Evolutionary conservation across 2,329 filamentous ascomycete genomes (phyloP).

Genomic region (Geoglossum cookeanum): DNA sequence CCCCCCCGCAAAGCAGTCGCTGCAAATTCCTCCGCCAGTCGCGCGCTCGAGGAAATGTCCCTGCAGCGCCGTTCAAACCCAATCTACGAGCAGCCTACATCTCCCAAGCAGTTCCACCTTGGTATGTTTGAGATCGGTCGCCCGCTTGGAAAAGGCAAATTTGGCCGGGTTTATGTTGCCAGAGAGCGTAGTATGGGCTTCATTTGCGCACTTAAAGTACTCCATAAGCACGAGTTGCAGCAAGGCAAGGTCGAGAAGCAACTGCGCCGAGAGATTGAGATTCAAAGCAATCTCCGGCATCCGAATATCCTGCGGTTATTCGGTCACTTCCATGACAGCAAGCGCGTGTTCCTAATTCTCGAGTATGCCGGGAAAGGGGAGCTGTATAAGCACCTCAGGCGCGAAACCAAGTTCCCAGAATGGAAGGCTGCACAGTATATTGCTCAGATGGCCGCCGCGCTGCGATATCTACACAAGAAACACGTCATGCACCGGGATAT

Average conservation of each 20-base stretch:
- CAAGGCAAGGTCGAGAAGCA: slow-evolving; percentile 73
- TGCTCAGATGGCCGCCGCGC: slow-evolving; percentile 74
- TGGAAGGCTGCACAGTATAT: slow-evolving; percentile 77
- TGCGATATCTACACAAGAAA: slow-evolving; percentile 86
- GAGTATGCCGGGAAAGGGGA: slow-evolving; percentile 77
- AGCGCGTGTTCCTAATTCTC: slow-evolving; percentile 71
- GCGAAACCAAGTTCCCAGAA: slow-evolving; percentile 63
- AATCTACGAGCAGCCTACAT: slow-evolving; percentile 35
- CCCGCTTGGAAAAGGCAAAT: slow-evolving; percentile 72
- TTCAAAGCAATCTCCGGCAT: slow-evolving; percentile 71
- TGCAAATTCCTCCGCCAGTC: slow-evolving; percentile 20
- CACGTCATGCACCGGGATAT: slow-evolving; percentile 96
- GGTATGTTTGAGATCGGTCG: slow-evolving; percentile 90
- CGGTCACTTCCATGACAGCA: slow-evolving; percentile 77
- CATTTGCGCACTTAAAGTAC: slow-evolving; percentile 70
- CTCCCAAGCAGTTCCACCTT: slow-evolving; percentile 49
- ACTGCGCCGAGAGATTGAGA: slow-evolving; percentile 73
- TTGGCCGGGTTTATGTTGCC: slow-evolving; percentile 69
- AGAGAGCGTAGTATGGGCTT: slow-evolving; percentile 62
- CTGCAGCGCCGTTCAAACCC: slow-evolving; percentile 32
- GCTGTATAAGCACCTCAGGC: slow-evolving; percentile 69
- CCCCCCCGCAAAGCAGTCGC: slow-evolving; percentile 32
- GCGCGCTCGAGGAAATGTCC: slow-evolving; percentile 30
- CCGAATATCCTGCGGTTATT: slow-evolving; percentile 71
- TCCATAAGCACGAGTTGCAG: slow-evolving; percentile 68